A percentile compares a stretch with the other conserved stretches of the same genome.
Conservation (phyloP, 345 rosid genomes). For the Camelina neglecta region DNA sequence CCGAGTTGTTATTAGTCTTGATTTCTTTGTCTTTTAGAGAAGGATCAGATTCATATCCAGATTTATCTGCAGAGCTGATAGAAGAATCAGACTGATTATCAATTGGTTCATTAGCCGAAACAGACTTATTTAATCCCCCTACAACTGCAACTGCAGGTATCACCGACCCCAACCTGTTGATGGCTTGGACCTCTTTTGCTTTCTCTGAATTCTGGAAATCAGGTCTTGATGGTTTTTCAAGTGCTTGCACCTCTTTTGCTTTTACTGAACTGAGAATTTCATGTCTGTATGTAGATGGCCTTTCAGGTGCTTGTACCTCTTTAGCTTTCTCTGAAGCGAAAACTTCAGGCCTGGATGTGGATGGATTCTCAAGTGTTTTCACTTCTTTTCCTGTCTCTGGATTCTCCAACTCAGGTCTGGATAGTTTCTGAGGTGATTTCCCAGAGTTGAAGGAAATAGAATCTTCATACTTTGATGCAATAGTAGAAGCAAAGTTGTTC, state of each 20-base stretch:
- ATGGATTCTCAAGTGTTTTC: neutral
- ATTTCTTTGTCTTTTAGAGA: conserved; percentile 32
- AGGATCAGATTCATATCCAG: conserved; percentile 41
- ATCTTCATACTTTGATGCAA: conserved; percentile 15
- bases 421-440: conserved; percentile 12
- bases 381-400: conserved; percentile 17
- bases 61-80: conserved; percentile 30
- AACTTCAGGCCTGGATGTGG: conserved; percentile 14
- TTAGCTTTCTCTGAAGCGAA: neutral
- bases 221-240: conserved; percentile 11
- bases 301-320: conserved; percentile 11
- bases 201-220: conserved; percentile 6
- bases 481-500: conserved; percentile 26
- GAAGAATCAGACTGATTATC: conserved; percentile 32
- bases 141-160: conserved; percentile 27
- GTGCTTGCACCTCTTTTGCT: conserved; percentile 13
- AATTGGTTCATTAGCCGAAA: conserved; percentile 21
- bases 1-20: conserved; percentile 11
- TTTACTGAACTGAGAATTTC: neutral
- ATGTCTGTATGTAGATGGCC: conserved; percentile 14
- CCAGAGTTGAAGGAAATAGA: conserved; percentile 32
- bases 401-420: conserved; percentile 24
- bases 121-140: neutral
- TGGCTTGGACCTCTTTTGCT: conserved; percentile 15
- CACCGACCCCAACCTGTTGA: conserved; percentile 2